Percentiles rank a stretch among this genome's conserved stretches.
Conservation (phyloP, 2,329 filamentous ascomycete species). For the Verticillium longisporum region DNA sequence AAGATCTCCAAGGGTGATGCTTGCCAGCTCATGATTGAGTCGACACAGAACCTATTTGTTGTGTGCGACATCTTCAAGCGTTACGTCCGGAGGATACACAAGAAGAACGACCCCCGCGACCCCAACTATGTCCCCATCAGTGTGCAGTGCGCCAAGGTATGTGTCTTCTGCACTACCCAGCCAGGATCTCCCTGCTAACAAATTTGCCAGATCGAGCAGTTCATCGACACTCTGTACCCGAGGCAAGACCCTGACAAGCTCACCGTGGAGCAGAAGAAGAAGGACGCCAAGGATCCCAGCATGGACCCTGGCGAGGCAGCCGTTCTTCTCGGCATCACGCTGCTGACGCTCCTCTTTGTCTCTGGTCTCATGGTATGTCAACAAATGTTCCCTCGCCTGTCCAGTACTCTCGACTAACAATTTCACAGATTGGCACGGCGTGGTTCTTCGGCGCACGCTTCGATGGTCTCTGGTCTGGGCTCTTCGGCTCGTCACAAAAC, state of each 20-base stretch:
- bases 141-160: slow-evolving; percentile 77
- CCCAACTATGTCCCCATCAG: slow-evolving; percentile 91
- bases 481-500: not conserved
- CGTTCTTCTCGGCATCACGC: slow-evolving; percentile 60
- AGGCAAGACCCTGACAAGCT: slow-evolving; percentile 64
- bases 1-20: slow-evolving; percentile 97
- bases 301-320: slow-evolving; percentile 53
- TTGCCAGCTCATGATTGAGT: slow-evolving; percentile 85
- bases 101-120: slow-evolving; percentile 90
- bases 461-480: slow-evolving; percentile 35
- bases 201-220: slow-evolving; percentile 70
- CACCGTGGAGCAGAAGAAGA: slow-evolving; percentile 29
- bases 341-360: slow-evolving; percentile 64
- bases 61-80: slow-evolving; percentile 76
- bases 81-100: slow-evolving; percentile 75
- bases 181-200: slow-evolving; percentile 3
- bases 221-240: slow-evolving; percentile 91
- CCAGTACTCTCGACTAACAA: not conserved
- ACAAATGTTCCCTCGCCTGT: not conserved
- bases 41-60: slow-evolving; percentile 79
- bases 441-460: slow-evolving; percentile 79
- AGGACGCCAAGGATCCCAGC: slow-evolving; percentile 30
- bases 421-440: slow-evolving; percentile 62
- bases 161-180: slow-evolving; percentile 3
- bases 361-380: slow-evolving; percentile 71